Percentiles rank a stretch among this genome's conserved stretches.
Evolutionary conservation across 225 moss, liverwort and hornwort species (phyloP).

Genomic region (Climacium dendroides): DNA sequence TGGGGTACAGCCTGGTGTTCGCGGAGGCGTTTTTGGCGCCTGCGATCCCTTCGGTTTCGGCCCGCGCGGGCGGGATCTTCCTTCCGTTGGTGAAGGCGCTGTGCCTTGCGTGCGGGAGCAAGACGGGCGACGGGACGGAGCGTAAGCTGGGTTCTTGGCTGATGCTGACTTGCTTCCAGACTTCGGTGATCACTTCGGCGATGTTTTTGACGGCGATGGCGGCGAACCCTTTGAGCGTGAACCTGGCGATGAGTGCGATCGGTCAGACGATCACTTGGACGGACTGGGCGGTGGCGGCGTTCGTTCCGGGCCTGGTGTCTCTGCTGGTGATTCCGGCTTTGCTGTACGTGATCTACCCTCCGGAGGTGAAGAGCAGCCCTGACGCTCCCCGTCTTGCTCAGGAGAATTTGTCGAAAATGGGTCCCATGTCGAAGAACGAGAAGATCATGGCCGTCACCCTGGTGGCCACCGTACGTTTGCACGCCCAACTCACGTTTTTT

Average conservation of each 20-base stretch:
- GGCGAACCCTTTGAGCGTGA: constrained; percentile 90
- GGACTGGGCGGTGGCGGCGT: constrained; percentile 87
- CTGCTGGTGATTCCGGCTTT: constrained; percentile 69
- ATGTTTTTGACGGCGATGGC: constrained; percentile 98
- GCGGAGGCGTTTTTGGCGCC: constrained; percentile 84
- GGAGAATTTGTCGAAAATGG: constrained; percentile 89
- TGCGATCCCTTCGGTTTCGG: constrained; percentile 92
- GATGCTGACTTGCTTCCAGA: constrained; percentile 97
- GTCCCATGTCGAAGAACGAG: constrained; percentile 80
- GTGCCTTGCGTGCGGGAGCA: constrained; percentile 80
- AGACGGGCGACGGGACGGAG: constrained; percentile 63
- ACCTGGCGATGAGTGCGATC: constrained; percentile 72
- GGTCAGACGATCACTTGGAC: constrained; percentile 94
- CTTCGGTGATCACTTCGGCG: constrained; percentile 80
- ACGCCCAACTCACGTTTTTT: no score
- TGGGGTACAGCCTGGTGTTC: constrained; percentile 93
- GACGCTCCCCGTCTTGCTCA: constrained; percentile 81
- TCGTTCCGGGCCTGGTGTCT: constrained; percentile 72
- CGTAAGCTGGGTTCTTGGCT: constrained; percentile 82
- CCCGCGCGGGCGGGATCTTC: constrained; percentile 90
- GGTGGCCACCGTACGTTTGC: constrained; percentile 43
- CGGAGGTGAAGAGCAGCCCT: constrained; percentile 87
- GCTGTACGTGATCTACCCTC: constrained; percentile 72
- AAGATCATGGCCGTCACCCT: constrained; percentile 85
- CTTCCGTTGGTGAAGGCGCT: constrained; percentile 79